These are phyloP conservation scores for Plasmodium gallinaceum DNA, from an alignment of 169 alveolate species.

Conservation along the genomic window DNA sequence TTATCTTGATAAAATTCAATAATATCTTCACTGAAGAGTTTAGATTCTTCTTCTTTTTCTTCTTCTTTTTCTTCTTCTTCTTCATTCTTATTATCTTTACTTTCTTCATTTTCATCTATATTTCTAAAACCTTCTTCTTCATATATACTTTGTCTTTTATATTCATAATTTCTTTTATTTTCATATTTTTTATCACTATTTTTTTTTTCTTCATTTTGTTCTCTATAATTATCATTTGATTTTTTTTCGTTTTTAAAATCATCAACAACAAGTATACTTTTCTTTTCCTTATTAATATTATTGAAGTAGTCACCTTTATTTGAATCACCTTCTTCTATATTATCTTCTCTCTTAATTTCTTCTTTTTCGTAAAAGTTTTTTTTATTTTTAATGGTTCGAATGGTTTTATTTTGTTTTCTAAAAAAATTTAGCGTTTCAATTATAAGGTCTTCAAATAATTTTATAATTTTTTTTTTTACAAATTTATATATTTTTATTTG, in stretches of 20 bases:
- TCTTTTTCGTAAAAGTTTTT: background rate
- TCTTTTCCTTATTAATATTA: background rate
- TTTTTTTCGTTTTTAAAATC: background rate
- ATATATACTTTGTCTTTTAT: background rate
- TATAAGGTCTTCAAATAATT: conserved; percentile 31
- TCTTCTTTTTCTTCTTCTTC: background rate
- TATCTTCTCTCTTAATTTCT: background rate
- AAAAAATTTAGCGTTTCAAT: conserved; percentile 51
- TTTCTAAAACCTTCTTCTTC: conserved; percentile 12
- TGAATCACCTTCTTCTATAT: background rate
- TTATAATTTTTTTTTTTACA: conserved; percentile 26
- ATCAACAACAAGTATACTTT: background rate
- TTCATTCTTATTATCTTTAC: background rate
- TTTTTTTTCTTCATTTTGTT: background rate
- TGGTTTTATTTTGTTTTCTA: background rate
- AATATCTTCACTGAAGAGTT: background rate
- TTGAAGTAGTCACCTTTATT: background rate
- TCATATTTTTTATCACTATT: background rate
- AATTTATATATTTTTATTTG: conserved; percentile 26
- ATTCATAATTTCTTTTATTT: background rate
- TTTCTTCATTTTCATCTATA: background rate
- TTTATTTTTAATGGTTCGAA: background rate
- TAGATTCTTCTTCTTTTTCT: conserved; percentile 2
- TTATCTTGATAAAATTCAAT: conserved; percentile 4
- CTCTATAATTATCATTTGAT: background rate